These are phyloP conservation scores for Globisporangium orthogonon DNA, from an alignment of 352 stramenopile genomes.

Conservation along the genomic window DNA sequence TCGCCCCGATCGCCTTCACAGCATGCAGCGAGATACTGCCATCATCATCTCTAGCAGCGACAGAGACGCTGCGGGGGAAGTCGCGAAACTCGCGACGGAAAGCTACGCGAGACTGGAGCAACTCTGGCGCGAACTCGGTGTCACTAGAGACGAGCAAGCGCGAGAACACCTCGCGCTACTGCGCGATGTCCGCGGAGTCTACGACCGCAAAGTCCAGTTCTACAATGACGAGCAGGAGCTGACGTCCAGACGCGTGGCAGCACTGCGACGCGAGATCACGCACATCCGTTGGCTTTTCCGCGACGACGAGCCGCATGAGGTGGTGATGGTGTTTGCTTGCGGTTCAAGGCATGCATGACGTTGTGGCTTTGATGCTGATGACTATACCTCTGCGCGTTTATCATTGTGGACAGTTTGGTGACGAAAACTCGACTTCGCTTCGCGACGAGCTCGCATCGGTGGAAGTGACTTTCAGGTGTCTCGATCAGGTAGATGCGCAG, in stretches of 20 bases:
- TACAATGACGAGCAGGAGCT: slow-evolving; percentile 13
- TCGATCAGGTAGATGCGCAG: slow-evolving; percentile 30
- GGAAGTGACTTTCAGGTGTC: slow-evolving; percentile 31
- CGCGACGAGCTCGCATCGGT: slow-evolving; percentile 26
- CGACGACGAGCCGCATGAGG: slow-evolving; percentile 19
- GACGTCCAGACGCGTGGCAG: slow-evolving; percentile 17
- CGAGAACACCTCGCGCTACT: slow-evolving; percentile 18
- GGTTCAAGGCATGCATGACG: no score
- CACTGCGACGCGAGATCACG: slow-evolving; percentile 31
- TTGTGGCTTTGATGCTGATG: background rate
- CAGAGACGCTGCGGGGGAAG: background rate
- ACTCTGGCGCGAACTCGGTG: slow-evolving; percentile 28
- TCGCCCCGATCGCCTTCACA: background rate
- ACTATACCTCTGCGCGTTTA: background rate
- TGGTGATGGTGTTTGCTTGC: background rate
- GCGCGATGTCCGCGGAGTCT: slow-evolving; percentile 1
- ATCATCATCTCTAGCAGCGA: background rate
- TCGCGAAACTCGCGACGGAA: slow-evolving; percentile 4
- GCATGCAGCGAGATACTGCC: background rate
- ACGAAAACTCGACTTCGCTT: slow-evolving; percentile 9
- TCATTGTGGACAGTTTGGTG: slow-evolving; percentile 11
- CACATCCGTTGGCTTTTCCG: slow-evolving; percentile 24
- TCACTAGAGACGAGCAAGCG: slow-evolving; percentile 21
- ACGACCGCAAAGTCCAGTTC: slow-evolving; percentile 9
- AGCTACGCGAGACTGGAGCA: slow-evolving; percentile 17